Evolutionary conservation across 345 rosid genomes (phyloP).

Genomic region (Linum trigynum): DNA sequence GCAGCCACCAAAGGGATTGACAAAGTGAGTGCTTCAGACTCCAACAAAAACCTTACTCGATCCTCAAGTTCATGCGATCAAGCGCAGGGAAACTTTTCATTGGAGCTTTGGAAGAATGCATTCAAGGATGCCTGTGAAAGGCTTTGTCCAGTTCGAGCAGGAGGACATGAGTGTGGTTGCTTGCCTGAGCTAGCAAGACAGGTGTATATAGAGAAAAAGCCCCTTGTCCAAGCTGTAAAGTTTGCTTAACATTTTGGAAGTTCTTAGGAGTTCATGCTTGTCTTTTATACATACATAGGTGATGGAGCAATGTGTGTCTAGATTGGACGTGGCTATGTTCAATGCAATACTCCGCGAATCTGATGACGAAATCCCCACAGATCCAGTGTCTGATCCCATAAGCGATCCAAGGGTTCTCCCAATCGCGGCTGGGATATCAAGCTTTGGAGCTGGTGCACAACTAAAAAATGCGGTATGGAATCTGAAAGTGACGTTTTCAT

Average conservation of each 20-base stretch:
- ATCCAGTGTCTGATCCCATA: conserved; percentile 91
- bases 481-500: neutral
- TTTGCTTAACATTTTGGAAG: neutral
- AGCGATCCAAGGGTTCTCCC: conserved; percentile 74
- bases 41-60: conserved; percentile 37
- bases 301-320: conserved; percentile 91
- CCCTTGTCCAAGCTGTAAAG: neutral
- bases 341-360: conserved; percentile 95
- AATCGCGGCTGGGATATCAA: conserved; percentile 61
- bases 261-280: neutral
- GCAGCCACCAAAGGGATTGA: conserved; percentile 34
- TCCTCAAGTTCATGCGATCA: conserved; percentile 36
- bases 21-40: conserved; percentile 29
- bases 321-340: conserved; percentile 95
- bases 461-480: conserved; percentile 70
- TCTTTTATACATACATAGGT: conserved; percentile 32
- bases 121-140: conserved; percentile 86
- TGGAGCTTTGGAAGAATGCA: conserved; percentile 83
- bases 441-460: conserved; percentile 89
- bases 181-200: conserved; percentile 54
- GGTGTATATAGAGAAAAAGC: conserved; percentile 29
- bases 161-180: conserved; percentile 91
- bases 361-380: conserved; percentile 72
- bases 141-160: conserved; percentile 90
- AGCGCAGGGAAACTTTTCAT: conserved; percentile 55